phyloP scores from a whole-genome alignment of 352 stramenopile species.

The Phytopythium montanum region DNA sequence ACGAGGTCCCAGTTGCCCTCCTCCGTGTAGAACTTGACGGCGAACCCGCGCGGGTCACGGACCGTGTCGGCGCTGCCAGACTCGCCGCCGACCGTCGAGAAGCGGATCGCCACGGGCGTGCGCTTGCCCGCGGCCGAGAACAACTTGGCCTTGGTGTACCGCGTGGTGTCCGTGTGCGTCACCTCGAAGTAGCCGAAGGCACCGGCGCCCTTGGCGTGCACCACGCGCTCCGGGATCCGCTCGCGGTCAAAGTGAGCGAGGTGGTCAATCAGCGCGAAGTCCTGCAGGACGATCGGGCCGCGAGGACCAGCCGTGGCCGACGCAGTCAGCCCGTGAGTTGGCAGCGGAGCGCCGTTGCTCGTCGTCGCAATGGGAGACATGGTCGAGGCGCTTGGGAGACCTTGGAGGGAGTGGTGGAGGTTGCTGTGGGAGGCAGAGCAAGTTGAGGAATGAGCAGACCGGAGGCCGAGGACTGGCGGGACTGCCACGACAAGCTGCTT shows the following conservation, averaged over 20 bases:
- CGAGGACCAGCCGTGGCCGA: conserved; percentile 57
- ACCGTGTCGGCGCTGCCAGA: conserved; percentile 69
- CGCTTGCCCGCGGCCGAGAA: conserved; percentile 76
- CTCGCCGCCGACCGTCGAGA: conserved; percentile 80
- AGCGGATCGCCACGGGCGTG: conserved; percentile 79
- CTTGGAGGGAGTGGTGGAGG: no score
- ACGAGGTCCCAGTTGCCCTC: conserved; percentile 91
- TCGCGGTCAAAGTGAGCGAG: conserved; percentile 74
- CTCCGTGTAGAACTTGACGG: conserved; percentile 91
- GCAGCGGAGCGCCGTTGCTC: conserved; percentile 59
- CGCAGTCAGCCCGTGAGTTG: conserved; percentile 62
- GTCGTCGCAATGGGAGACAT: conserved; percentile 28
- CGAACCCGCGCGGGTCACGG: conserved; percentile 82
- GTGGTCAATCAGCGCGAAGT: conserved; percentile 88
- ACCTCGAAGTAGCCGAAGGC: conserved; percentile 92
- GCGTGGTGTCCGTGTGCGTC: conserved; percentile 61
- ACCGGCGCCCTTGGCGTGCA: conserved; percentile 49
- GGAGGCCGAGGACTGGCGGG: no score
- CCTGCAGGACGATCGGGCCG: conserved; percentile 69
- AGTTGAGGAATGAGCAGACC: no score
- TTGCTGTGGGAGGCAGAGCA: no score
- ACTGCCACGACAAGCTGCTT: no score
- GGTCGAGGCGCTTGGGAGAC: neutral
- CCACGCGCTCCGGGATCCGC: conserved; percentile 31
- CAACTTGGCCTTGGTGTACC: conserved; percentile 77